Evolutionary conservation across 202 grass and related monocot species (phyloP), one percentile per base, ranked within the genome.

Genomic region (Schoenoplectus tabernaemontani): DNA sequence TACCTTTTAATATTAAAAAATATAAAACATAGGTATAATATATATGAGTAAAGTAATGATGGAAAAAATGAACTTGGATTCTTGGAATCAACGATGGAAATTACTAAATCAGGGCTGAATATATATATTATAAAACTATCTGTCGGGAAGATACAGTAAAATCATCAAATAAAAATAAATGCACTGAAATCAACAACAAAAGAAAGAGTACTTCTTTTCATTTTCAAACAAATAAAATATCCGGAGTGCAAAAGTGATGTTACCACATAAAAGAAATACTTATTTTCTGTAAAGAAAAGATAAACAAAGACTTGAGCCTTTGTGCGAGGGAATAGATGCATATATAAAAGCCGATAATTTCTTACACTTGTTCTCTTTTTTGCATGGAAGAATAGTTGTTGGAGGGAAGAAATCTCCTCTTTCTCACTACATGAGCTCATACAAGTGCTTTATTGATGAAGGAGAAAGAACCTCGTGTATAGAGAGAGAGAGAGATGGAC

Each of bases 401-500:
- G 23, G 41, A 47, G 13, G 19, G 44, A 50, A 43, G 44, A 75
- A 28, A 51, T 34, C 71, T 75, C 10, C 12, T 48, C 12, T 26
- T 43, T 13, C 44, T 75, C 71, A 75, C 44, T 54, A 34, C 23
- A 72, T 75, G 70, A 54, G 48, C 71, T 44, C 37, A 68, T 43
- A 62, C 59, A 39, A 65, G 59, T 16, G 59, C 59, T 69, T 51
- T 30, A 32, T 23, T 38, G 67, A 72, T 72, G 71, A 48, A 76
- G 71, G 71, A 76, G 48, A 76, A 37, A 76, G 71, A 76, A 48
- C 8, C 42, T 48, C 42, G 67, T 71, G 22, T 30, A 68, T n/a
- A 74, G 46, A 36, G 17, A 36, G 26, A 26, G 39, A 32, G 23
- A 46, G 19, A 48, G 44, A 75, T 7, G 44, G 39, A 70, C 10